These are phyloP conservation scores for Lactarius hatsudake DNA, from an alignment of 768 basidiomycete species.

Conservation along the genomic window DNA sequence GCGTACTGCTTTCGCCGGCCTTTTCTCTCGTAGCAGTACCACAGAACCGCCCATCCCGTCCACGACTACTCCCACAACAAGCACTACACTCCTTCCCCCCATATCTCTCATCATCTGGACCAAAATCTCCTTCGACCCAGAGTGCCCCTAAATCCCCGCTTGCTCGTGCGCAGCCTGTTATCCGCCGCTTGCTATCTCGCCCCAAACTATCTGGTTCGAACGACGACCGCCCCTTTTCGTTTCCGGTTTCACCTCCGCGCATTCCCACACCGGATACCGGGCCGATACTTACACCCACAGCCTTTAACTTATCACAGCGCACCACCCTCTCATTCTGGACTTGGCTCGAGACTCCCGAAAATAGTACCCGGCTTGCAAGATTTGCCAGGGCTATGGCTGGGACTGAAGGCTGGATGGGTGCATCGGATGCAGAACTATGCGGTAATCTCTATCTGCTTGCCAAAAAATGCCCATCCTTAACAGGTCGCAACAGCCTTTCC, in stretches of 20 bases:
- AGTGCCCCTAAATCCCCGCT: constrained; percentile 19
- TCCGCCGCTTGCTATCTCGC: constrained; percentile 25
- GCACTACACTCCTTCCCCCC: constrained; percentile 13
- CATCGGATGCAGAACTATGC: constrained; percentile 37
- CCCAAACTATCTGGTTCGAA: constrained; percentile 17
- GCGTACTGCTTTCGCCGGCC: background rate
- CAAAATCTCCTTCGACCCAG: constrained; percentile 12
- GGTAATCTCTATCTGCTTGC: constrained; percentile 21
- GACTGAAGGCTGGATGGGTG: constrained; percentile 66
- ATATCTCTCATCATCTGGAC: constrained; percentile 8
- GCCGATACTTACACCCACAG: constrained; percentile 43
- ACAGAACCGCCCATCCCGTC: constrained; percentile 19
- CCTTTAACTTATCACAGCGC: constrained; percentile 72
- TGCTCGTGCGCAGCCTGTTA: constrained; percentile 21
- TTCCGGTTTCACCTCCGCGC: constrained; percentile 6
- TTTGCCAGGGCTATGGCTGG: constrained; percentile 79
- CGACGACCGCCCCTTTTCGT: constrained; percentile 10
- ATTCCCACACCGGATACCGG: constrained; percentile 26
- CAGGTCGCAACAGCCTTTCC: constrained; percentile 46
- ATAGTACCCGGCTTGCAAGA: constrained; percentile 49
- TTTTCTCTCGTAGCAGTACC: constrained; percentile 2
- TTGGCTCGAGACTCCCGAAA: constrained; percentile 65
- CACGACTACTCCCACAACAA: constrained; percentile 3
- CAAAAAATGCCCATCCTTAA: constrained; percentile 13
- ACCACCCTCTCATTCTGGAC: constrained; percentile 53